Evolutionary conservation across 306 rosid species (phyloP).

Genomic region (Ceratonia siliqua): DNA sequence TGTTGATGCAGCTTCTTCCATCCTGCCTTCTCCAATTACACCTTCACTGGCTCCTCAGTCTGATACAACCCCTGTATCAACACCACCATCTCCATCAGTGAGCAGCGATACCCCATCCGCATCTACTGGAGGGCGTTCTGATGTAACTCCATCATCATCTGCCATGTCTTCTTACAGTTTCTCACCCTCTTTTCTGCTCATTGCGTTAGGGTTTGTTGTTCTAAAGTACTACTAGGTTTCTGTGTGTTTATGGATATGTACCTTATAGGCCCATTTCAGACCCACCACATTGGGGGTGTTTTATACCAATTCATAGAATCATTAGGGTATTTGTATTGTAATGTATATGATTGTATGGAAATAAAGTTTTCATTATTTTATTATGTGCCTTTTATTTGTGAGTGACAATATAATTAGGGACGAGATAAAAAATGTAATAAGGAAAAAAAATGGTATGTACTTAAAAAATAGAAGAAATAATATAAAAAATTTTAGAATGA

Average conservation of each 20-base stretch:
- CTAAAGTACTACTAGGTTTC: constrained; percentile 38
- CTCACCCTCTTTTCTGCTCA: not conserved
- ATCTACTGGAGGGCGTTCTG: constrained; percentile 59
- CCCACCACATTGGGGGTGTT: constrained; percentile 36
- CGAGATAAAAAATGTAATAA: too few species aligned
- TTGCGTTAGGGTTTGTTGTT: not conserved
- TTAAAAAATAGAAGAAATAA: too few species aligned
- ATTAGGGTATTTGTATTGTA: constrained; percentile 36
- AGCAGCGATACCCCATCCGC: constrained; percentile 54
- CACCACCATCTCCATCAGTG: constrained; percentile 44
- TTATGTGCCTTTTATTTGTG: constrained; percentile 1
- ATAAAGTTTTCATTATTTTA: constrained; percentile 22
- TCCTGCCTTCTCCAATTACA: constrained; percentile 50
- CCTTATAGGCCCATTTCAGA: constrained; percentile 18
- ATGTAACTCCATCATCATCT: constrained; percentile 72
- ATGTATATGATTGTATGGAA: constrained; percentile 20
- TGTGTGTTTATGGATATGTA: constrained; percentile 5
- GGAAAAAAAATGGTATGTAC: too few species aligned
- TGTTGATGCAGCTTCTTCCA: constrained; percentile 52
- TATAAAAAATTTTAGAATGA: too few species aligned
- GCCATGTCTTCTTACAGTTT: constrained; percentile 12
- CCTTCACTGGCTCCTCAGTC: constrained; percentile 72
- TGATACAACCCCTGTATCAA: constrained; percentile 37
- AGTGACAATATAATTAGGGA: not conserved
- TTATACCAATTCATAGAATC: not conserved